Evolutionary conservation across 148 eudicot species (phyloP).

Genomic region (Camellia granthamiana): DNA sequence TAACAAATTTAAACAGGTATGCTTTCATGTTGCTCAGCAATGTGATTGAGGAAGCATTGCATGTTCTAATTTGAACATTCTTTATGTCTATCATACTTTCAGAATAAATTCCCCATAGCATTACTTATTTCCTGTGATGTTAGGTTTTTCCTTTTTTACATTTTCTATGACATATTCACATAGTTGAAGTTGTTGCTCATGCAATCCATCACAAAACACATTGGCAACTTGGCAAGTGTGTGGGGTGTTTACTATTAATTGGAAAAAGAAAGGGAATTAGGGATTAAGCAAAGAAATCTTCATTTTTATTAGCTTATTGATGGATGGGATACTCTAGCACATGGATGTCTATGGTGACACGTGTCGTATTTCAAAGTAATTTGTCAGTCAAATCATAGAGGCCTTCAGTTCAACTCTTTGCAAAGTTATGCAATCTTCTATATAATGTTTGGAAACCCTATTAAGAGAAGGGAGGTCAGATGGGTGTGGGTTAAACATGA

Average conservation of each 20-base stretch:
- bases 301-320: neutral
- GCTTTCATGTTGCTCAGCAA: neutral
- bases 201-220: neutral
- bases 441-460: neutral
- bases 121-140: neutral
- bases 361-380: neutral
- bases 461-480: constrained; percentile 3
- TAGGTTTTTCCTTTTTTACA: neutral
- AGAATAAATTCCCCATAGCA: neutral
- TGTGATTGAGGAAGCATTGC: neutral
- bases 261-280: neutral
- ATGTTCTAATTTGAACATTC: neutral
- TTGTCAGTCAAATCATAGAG: neutral
- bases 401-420: neutral
- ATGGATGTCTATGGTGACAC: neutral
- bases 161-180: neutral
- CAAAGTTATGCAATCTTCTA: neutral
- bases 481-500: neutral
- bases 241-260: neutral
- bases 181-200: neutral
- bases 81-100: neutral
- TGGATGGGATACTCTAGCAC: neutral
- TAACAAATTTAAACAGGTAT: constrained; percentile 87
- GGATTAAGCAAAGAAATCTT: neutral
- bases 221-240: neutral